Base-by-base conservation (phyloP, 805 yeast species). In the Dipodascopsis uninucleata region DNA sequence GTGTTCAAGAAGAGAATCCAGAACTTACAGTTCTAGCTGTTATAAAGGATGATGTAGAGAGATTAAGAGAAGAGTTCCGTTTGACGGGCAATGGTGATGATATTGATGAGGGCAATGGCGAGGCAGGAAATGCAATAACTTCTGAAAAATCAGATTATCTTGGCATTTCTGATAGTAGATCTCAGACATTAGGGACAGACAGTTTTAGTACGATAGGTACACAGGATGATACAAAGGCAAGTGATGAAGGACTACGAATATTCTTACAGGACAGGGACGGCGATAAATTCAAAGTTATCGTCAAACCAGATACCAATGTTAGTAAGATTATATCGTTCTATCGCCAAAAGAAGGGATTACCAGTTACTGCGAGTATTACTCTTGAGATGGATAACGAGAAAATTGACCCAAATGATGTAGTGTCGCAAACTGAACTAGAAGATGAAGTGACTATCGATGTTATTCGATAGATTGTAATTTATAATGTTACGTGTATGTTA, bases 401-500 rank as follows among this genome's bases (percentile, higher is more conserved):
- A 17, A 24, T 53, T 12, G 28, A 20, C 1, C 31, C 36, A 23
- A 20, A n/a, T 10, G 16, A 22, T n/a, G 28, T 26, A 12, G 50
- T 52, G 12, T 29, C 16, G 5, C 51, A 47, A 9, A 40, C 50
- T 12, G 57, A 53, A 25, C 26, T 53, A 23, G 57, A 53, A 32
- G 57, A 53, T 28, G 57, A 53, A 26, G 42, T 39, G 31, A 51
- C 56, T 17, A 40, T 53, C 31, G 57, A 53, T 25, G 56, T 53
- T 9, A 23, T 50, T 18, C 36, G 52, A 10, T 31, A 18, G 20
- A 5, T 5, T n/a, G 8, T 29, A 16, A 5, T 22, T 4, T 5
- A 6, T 18, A 29, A n/a, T 10, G 39, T 29, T 16, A 31, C 20
- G 21, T 10, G 22, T 16, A 22, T 24, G 42, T 33, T 24, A 10